phyloP scores from a whole-genome alignment of 176 grass and related monocot genomes.

The Ampelocalamus luodianensis region DNA sequence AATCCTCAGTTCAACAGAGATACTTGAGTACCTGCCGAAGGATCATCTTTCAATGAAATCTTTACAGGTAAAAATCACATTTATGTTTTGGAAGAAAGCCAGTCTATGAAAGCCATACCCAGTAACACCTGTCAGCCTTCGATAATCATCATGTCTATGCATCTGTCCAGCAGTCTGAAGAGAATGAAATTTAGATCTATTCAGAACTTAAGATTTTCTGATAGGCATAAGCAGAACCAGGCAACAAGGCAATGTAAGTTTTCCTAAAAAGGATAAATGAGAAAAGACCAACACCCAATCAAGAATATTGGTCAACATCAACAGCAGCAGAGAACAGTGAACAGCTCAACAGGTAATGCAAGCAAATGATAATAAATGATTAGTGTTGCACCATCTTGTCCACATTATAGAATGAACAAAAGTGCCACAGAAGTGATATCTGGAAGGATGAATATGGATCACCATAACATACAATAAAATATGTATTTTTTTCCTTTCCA shows the following conservation, averaged over 20 bases:
- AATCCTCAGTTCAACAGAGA: slow-evolving; percentile 63
- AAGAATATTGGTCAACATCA: slow-evolving; percentile 27
- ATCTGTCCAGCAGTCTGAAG: slow-evolving; percentile 61
- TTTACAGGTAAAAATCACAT: neutral
- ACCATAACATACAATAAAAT: neutral
- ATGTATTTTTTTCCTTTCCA: slow-evolving; percentile 1
- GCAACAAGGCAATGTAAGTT: neutral
- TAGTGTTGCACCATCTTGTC: slow-evolving; percentile 4
- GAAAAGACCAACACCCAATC: slow-evolving; percentile 1
- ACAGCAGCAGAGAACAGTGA: slow-evolving; percentile 29
- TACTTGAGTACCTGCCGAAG: slow-evolving; percentile 60
- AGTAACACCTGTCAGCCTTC: slow-evolving; percentile 39
- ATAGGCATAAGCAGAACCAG: neutral
- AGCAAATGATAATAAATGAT: slow-evolving; percentile 17
- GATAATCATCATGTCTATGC: slow-evolving; percentile 59
- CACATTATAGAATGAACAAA: slow-evolving; percentile 26
- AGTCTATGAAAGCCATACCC: slow-evolving; percentile 49
- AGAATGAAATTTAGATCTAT: slow-evolving; percentile 42
- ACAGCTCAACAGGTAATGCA: slow-evolving; percentile 24
- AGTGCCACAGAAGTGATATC: slow-evolving; percentile 28
- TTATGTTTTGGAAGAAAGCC: slow-evolving; percentile 4
- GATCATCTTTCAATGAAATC: slow-evolving; percentile 23
- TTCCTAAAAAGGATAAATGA: neutral
- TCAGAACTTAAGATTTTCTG: slow-evolving; percentile 24
- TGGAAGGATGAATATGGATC: slow-evolving; percentile 5